phyloP scores from a whole-genome alignment of 495 filamentous ascomycete species.

The Trichoderma parareesei region DNA sequence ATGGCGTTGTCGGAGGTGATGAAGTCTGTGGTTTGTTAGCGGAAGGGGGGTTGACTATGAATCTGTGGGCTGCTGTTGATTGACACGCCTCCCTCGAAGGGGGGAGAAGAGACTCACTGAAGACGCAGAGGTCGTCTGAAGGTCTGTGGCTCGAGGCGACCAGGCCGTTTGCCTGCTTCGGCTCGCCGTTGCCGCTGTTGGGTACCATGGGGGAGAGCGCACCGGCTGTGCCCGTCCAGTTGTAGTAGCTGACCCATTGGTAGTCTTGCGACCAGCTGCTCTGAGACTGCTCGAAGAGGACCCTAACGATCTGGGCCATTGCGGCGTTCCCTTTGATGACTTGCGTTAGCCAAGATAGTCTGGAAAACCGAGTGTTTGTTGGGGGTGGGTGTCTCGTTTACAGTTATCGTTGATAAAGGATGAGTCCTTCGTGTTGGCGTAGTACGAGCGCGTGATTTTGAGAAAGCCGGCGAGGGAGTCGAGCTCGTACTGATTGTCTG shows the following conservation, averaged over 20 bases:
- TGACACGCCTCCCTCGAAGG: too few relatives aligned
- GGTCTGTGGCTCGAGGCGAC: constrained; percentile 44
- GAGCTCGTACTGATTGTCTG: constrained; percentile 50
- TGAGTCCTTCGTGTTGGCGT: constrained; percentile 47
- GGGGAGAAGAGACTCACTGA: constrained; percentile 20
- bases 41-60: background rate
- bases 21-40: constrained; percentile 56
- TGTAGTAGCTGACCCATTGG: constrained; percentile 28
- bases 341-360: constrained; percentile 17
- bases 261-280: constrained; percentile 38
- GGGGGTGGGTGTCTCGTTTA: constrained; percentile 9
- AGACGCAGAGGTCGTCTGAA: constrained; percentile 40
- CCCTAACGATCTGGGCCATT: constrained; percentile 33
- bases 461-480: constrained; percentile 60
- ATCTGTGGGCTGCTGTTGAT: constrained; percentile 22
- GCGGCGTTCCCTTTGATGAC: constrained; percentile 27
- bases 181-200: constrained; percentile 44
- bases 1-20: constrained; percentile 96
- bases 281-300: constrained; percentile 12
- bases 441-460: constrained; percentile 50
- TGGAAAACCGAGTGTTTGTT: background rate
- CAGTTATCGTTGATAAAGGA: constrained; percentile 50
- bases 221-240: constrained; percentile 38
- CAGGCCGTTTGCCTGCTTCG: constrained; percentile 40
- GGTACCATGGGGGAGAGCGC: constrained; percentile 38